Percentiles rank a stretch among this genome's conserved stretches.
These are phyloP conservation scores for Periconia digitata DNA, from an alignment of 2,329 filamentous ascomycete species.

Conservation along the genomic window DNA sequence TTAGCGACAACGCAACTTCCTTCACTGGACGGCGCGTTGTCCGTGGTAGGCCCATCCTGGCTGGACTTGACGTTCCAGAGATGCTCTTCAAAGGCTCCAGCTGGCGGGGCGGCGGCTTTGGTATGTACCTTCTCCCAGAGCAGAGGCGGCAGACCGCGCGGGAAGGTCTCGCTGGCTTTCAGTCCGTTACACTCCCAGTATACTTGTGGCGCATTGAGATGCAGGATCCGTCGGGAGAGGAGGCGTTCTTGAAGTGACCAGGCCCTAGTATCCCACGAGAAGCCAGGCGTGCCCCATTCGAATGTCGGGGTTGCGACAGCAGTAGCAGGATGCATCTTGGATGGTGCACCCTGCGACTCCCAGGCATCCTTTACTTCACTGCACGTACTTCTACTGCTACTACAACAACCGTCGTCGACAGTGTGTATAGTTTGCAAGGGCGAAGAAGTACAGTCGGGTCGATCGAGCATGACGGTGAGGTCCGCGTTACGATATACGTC, in stretches of 20 bases:
- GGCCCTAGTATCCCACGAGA: conserved; percentile 38
- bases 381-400: background rate
- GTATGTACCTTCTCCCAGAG: conserved; percentile 42
- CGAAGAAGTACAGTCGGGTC: conserved; percentile 5
- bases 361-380: background rate
- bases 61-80: background rate
- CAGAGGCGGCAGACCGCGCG: conserved; percentile 34
- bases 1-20: background rate
- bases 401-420: background rate
- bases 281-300: conserved; percentile 22
- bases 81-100: background rate
- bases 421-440: background rate
- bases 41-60: background rate
- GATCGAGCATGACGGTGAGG: conserved; percentile 34
- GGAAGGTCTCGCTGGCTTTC: conserved; percentile 41
- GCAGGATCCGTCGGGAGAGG: conserved; percentile 36
- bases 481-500: conserved; percentile 38
- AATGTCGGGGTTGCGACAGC: conserved; percentile 2
- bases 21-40: background rate
- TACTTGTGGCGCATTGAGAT: conserved; percentile 35
- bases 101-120: conserved; percentile 2
- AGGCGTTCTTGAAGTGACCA: conserved; percentile 42
- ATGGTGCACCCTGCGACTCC: conserved; percentile 2
- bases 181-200: conserved; percentile 43
- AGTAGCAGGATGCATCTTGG: background rate